Base-by-base conservation (phyloP, 2,329 filamentous ascomycete species). In the Xylaria sp. region DNA sequence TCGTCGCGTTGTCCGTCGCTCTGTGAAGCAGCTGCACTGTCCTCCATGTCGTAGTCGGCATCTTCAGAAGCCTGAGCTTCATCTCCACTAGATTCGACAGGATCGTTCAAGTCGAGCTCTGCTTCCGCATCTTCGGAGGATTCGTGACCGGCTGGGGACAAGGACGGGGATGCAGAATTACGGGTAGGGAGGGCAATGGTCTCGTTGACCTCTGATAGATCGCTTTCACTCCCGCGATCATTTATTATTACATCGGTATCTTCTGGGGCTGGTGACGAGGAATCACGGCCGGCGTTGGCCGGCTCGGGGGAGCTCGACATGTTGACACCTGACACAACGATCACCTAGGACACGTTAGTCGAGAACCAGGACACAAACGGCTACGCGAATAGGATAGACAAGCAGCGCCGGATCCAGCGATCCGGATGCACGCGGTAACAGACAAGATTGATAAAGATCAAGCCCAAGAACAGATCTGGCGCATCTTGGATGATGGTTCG, bases 31-130 rank as follows among this genome's bases (percentile, higher is more conserved):
- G 82, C 88, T 71, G 83, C 82, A 72, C 87, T 89, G 70, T 89
- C 88, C 71, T 89, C 90, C 80, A 91, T 90, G 78, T 93, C 92
- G 77, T 92, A 97, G 80, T 97, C 94, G 73, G 82, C 90, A 80
- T 92, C 90, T 68, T 91, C 89, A 5, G 87, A 90, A 70, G 82
- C 87, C 70, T 88, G 84, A 28, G 84, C 81, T 51, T 84, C 85
- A 1, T 85, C 83, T 50, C 82, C 83, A 66, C 85, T 83, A 78
- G 76, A 78, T 55, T 82, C 82, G 66, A 80, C 79, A 65, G 77
- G 79, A 46, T 81, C 80, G 57, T 76, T 75, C 23, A 76, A 67
- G 61, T 80, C 79, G 51, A 71, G 75, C 63, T 78, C 78, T 41
- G 76, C 77, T 74, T 85, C 82, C 67, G 78, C 79, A 70, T 81